Evolutionary conservation across 2,329 filamentous ascomycete species (phyloP), one percentile per base, ranked within the genome.

Genomic region (Stemphylium vesicarium): DNA sequence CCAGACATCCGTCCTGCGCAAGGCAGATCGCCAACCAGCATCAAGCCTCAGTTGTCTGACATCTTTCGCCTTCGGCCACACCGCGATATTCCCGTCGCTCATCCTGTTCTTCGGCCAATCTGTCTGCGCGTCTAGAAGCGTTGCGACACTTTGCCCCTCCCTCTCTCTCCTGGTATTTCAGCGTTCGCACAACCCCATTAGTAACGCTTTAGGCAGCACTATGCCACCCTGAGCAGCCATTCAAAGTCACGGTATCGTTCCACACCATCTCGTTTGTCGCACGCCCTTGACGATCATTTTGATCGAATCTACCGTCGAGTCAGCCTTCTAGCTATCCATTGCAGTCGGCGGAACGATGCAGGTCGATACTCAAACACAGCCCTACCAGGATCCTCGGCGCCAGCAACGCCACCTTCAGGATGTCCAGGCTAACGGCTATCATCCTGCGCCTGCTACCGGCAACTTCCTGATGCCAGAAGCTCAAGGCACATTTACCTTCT

Each of bases 401-500:
- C 69, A 71, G 61, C 70, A 70, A 58, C 71, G 66, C 66, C 68
- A 68, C 65, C 62, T 57, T 59, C 66, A 74, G 35, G 68, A 70
- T 66, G 66, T 63, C 59, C 62, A 67, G 50, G 54, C 60, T 47
- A 70, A 64, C 49, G 62, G 58, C 46, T 74, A 68, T 46, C 56
- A 60, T 46, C 56, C 66, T 36, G 53, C 57, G 18, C 58, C 60
- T 41, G 53, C 53, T 38, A 57, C 49, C 50, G 62, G 64, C 29
- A 66, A 65, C 41, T 67, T 72, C 49, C 50, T 71, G 26, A 60
- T 73, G 44, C 60, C 67, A 54, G 67, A 72, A 50, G 46, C 65
- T 22, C 72, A 74, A 70, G 68, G 65, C 65, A 60, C 60, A 61
- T 75, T 75, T 57, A 63, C 64, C 39, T 74, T 70, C 48, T 74